Base-by-base conservation (phyloP, 106 monocot species). In the Ottelia alismoides region DNA sequence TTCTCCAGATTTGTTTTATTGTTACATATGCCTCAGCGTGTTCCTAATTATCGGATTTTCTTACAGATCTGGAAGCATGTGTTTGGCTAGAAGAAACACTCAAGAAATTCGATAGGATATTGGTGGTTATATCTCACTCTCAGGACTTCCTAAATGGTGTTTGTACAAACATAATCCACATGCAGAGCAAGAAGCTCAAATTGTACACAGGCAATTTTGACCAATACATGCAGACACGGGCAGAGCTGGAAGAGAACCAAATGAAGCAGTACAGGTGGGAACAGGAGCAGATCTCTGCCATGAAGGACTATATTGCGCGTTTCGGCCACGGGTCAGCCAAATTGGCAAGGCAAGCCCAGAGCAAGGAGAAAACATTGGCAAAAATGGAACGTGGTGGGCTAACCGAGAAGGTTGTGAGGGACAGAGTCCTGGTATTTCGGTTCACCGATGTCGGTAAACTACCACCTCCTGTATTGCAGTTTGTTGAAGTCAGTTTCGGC, bases 201-300 rank as follows among this genome's bases (percentile, higher is more conserved):
- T 20, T 82, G 2, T 98, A 90, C 65, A 83, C 79, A 14, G 98
- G 98, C 1, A 98, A 98, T 70, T 98, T 74, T 26, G 98, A 98
- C 32, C 90, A 90, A 47, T 98, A 98, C 50, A 64, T 77, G 0
- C 98, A 98, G 57, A 98, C 98, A 0, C 73, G 98, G 11, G 17
- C 82, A 1, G 98, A 98, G 56, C 69, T 98, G 1, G 98, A 98
- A 63, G 98, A 98, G 61, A 98, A 98, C 28, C 98, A 98, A 28
- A 98, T 98, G 98, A 98, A 98, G 49, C 89, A 98, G 68, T 98
- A 98, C 76, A 85, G 70, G 53, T 98, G 98, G 98, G 98, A 98
- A 67, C 98, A 98, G 49, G 98, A 98, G 32, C 98, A 98, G 62
- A 98, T 98, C 21, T 57, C 98, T 17, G 31, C 53, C 21, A 98